Percentiles rank a stretch among this genome's conserved stretches.
Evolutionary conservation across 768 basidiomycete genomes (phyloP).

Genomic region (Suillus tomentosus): DNA sequence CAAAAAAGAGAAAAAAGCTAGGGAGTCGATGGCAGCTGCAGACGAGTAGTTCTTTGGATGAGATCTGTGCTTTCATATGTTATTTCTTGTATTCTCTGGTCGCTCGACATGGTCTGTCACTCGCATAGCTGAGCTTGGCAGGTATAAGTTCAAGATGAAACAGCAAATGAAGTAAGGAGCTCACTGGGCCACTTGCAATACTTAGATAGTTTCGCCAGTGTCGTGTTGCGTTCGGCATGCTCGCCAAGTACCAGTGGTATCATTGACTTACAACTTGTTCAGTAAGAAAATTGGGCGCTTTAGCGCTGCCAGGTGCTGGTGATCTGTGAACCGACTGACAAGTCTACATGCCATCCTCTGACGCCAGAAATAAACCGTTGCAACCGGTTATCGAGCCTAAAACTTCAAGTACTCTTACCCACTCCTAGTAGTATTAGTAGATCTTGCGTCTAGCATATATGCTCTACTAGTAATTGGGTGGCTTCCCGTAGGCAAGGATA

Average conservation of each 20-base stretch:
- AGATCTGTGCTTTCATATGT: conserved; percentile 4
- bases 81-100: conserved; percentile 8
- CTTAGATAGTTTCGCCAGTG: background rate
- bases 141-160: background rate
- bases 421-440: no score
- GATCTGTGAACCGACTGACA: no score
- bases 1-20: conserved; percentile 69
- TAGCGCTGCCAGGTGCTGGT: no score
- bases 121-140: background rate
- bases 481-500: no score
- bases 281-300: no score
- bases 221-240: background rate
- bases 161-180: background rate
- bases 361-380: background rate
- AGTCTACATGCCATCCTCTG: background rate
- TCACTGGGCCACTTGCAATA: background rate
- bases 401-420: no score
- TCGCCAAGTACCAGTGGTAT: background rate
- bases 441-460: no score
- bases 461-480: no score
- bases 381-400: background rate
- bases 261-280: background rate
- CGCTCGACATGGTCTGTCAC: background rate
- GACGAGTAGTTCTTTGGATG: conserved; percentile 22
- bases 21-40: conserved; percentile 40